These are phyloP conservation scores for Urochloa ruziziensis DNA, from an alignment of 176 grass and related monocot species.

Conservation along the genomic window DNA sequence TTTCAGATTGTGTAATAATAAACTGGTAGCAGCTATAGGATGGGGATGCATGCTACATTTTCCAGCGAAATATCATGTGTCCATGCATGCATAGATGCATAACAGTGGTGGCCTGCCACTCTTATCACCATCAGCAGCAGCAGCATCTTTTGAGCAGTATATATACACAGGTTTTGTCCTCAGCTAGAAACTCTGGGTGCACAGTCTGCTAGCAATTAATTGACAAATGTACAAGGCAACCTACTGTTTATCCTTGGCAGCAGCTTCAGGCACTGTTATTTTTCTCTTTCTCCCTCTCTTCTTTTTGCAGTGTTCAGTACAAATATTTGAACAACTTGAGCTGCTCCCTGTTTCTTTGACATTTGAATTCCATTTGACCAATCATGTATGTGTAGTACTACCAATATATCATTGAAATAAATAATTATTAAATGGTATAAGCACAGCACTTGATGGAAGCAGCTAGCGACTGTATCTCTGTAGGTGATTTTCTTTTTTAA, in stretches of 20 bases:
- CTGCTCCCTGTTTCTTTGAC: background rate
- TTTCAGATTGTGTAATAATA: slow-evolving; percentile 29
- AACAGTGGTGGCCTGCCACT: slow-evolving; percentile 42
- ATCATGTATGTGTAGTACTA: background rate
- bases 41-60: slow-evolving; percentile 41
- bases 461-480: background rate
- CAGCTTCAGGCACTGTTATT: slow-evolving; percentile 24
- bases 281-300: background rate
- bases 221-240: slow-evolving; percentile 50
- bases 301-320: slow-evolving; percentile 13
- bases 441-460: background rate
- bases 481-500: too few relatives aligned
- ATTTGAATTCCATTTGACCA: slow-evolving; percentile 1
- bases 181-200: slow-evolving; percentile 49
- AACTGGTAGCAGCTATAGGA: background rate
- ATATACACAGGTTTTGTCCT: slow-evolving; percentile 76
- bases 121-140: slow-evolving; percentile 49
- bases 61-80: slow-evolving; percentile 49
- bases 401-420: background rate
- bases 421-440: background rate
- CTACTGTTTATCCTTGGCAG: slow-evolving; percentile 42
- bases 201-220: slow-evolving; percentile 59
- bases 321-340: slow-evolving; percentile 22
- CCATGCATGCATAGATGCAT: slow-evolving; percentile 39
- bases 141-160: slow-evolving; percentile 71